A percentile compares a stretch with the other conserved stretches of the same genome.
These are phyloP conservation scores for Hondaea fermentalgiana DNA, from an alignment of 108 stramenopile genomes.

Conservation along the genomic window DNA sequence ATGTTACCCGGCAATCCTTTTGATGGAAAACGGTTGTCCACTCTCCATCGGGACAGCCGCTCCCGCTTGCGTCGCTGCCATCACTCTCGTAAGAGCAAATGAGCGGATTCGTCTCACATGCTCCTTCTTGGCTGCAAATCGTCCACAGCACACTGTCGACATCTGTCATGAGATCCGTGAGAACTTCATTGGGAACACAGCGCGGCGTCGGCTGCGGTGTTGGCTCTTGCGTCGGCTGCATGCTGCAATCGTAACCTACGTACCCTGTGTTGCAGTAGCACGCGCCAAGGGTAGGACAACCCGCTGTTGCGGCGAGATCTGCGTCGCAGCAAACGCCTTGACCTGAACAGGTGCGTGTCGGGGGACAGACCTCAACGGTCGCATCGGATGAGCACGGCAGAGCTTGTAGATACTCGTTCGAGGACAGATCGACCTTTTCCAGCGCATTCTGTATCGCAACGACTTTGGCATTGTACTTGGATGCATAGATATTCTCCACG, in stretches of 20 bases:
- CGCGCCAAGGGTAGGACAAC: neutral
- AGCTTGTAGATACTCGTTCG: neutral
- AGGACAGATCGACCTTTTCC: neutral
- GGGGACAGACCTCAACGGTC: neutral
- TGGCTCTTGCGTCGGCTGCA: neutral
- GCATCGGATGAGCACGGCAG: neutral
- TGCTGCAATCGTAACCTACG: slow-evolving; percentile 1
- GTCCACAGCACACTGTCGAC: neutral
- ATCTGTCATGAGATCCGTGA: neutral
- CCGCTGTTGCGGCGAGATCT: neutral
- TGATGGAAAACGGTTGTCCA: neutral
- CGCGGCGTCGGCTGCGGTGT: neutral
- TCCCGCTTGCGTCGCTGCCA: neutral
- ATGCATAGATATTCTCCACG: neutral
- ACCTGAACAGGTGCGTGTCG: neutral
- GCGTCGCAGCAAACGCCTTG: neutral
- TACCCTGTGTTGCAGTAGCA: neutral
- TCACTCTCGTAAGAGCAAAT: neutral
- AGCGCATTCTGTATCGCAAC: neutral
- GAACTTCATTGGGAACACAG: neutral
- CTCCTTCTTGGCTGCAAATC: neutral
- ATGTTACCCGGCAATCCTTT: neutral
- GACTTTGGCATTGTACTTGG: neutral
- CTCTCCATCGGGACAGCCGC: neutral
- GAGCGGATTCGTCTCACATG: neutral